Percentiles rank a stretch among this genome's conserved stretches.
phyloP scores from a whole-genome alignment of 2,329 filamentous ascomycete genomes.

The Nakataea oryzae region DNA sequence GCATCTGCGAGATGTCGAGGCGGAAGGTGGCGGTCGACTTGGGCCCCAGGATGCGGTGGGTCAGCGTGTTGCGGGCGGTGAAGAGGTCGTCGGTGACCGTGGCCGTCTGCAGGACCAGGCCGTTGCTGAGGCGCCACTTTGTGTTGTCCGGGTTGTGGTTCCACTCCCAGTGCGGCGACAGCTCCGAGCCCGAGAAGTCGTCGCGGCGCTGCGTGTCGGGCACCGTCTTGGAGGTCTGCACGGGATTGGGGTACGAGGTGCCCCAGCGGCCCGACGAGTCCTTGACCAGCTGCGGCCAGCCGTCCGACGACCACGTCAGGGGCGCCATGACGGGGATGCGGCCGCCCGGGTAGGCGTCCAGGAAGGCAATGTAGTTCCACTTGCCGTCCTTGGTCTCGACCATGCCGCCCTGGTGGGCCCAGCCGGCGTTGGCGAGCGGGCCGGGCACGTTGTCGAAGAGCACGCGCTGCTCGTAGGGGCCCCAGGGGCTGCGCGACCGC shows the following conservation, averaged over 20 bases:
- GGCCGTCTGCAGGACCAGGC: slow-evolving; percentile 35
- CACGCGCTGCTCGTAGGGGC: slow-evolving; percentile 36
- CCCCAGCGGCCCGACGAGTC: slow-evolving; percentile 33
- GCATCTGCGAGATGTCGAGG: slow-evolving; percentile 36
- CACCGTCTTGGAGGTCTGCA: slow-evolving; percentile 16
- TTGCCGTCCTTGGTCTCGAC: slow-evolving; percentile 37
- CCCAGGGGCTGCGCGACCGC: slow-evolving; percentile 36
- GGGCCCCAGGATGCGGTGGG: slow-evolving; percentile 33
- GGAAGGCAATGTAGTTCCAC: slow-evolving; percentile 51
- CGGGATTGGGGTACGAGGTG: slow-evolving; percentile 27
- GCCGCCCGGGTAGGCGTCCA: slow-evolving; percentile 43
- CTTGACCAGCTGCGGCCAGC: slow-evolving; percentile 34
- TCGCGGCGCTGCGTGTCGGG: slow-evolving; percentile 28
- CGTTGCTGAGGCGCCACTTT: slow-evolving; percentile 28
- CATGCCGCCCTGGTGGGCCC: slow-evolving; percentile 44
- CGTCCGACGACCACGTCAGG: slow-evolving; percentile 38
- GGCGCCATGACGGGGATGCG: slow-evolving; percentile 47
- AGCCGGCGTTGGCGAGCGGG: slow-evolving; percentile 32
- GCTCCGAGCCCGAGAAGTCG: slow-evolving; percentile 27
- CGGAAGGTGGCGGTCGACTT: slow-evolving; percentile 37
- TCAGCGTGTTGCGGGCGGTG: slow-evolving; percentile 33
- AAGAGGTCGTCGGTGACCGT: slow-evolving; percentile 41
- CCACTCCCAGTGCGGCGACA: slow-evolving; percentile 45
- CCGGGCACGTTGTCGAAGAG: slow-evolving; percentile 30
- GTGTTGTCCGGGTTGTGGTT: slow-evolving; percentile 48